Evolutionary conservation across 495 filamentous ascomycete genomes (phyloP), one percentile per base, ranked within the genome.

Genomic region (Parathielavia appendiculata): DNA sequence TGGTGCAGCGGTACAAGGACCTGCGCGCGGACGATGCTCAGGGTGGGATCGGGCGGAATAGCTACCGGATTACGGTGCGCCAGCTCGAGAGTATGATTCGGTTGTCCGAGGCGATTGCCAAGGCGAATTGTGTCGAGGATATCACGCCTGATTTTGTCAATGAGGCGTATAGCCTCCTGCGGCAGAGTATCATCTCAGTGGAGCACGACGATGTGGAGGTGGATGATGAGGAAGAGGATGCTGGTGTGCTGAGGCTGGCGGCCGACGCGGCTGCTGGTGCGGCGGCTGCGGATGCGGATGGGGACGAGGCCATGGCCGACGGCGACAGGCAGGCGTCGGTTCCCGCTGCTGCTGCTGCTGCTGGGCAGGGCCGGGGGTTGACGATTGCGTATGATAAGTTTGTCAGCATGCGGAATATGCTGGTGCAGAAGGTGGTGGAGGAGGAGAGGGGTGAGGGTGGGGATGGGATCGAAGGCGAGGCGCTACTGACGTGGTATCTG

Each of bases 191-290:
- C 69, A 96, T 99, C 63, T 92, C 88, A 16, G 92, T 99, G 17
- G 95, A 99, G 71, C 93, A 96, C 64, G 93, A 99, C 63, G 93
- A 99, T 61, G 86, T 99, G 14, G 93, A 97, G 68, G 88, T 99
- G 38, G 92, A 97, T 14, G 92, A 96, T 30, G 88, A 89, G 34
- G 87, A 88, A 9, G 78, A 78, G 55, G 71, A 75, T 53, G 63
- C 71, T 32, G 67, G 64, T 3, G 62, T 58, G 44, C 68, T 76
- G 13, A 58, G 66, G 13, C 65, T 65, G 17, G 77, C 74, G 5
- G 73, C 78, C 11, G 71, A 72, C 44, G 71, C 69, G 62, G 72
- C 55, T 74, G 71, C 22, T 56, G 56, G 62, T 26, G 41, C 5
- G 12, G 26, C 11, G 85, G 22, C 7, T 12, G 35, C 14, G 85